phyloP scores from a whole-genome alignment of 106 monocot genomes.

The Hemerocallis citrina region DNA sequence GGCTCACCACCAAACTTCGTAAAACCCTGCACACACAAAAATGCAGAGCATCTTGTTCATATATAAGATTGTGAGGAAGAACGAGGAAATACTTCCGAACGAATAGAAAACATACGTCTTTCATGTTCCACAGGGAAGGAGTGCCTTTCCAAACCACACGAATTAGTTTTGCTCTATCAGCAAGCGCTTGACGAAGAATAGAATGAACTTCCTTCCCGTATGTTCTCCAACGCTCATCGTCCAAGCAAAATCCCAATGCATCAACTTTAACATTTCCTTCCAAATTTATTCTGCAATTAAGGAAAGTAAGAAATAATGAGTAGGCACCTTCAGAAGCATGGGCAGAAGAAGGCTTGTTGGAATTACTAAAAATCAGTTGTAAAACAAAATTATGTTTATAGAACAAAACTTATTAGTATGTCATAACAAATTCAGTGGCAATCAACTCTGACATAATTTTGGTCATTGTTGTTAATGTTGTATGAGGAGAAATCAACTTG shows the following conservation, averaged over 20 bases:
- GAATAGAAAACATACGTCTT: conserved; percentile 42
- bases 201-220: conserved; percentile 54
- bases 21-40: conserved; percentile 57
- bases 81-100: not conserved
- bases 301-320: not conserved
- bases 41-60: not conserved
- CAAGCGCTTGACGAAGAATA: conserved; percentile 49
- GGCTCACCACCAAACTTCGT: conserved; percentile 59
- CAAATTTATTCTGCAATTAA: conserved; percentile 59
- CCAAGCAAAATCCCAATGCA: conserved; percentile 49
- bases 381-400: too few relatives aligned
- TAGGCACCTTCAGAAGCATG: not conserved
- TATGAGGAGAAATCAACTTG: too few relatives aligned
- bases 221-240: conserved; percentile 68
- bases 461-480: too few relatives aligned
- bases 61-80: not conserved
- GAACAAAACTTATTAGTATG: too few relatives aligned
- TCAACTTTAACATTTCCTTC: conserved; percentile 33
- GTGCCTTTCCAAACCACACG: conserved; percentile 61
- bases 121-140: conserved; percentile 66
- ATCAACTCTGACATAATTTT: not conserved
- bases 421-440: too few relatives aligned
- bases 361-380: too few relatives aligned
- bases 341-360: not conserved
- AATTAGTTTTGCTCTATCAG: conserved; percentile 68